phyloP scores from a whole-genome alignment of 176 grass and related monocot species.

The Tillandsia fasciculata region DNA sequence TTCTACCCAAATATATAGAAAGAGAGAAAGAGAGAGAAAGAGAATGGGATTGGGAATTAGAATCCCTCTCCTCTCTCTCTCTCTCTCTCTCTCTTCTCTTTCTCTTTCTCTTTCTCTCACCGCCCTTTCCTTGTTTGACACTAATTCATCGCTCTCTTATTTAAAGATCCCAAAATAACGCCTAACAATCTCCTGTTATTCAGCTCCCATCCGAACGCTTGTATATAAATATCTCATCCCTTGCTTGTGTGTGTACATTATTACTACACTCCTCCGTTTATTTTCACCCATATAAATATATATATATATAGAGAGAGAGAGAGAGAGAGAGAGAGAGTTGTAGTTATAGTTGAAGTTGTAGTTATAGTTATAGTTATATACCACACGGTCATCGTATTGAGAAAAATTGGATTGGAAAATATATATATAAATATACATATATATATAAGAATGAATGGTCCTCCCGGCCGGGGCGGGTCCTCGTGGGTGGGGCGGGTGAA shows the following conservation, averaged over 20 bases:
- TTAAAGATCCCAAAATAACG: neutral
- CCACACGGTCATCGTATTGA: neutral
- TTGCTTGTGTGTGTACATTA: too few relatives aligned
- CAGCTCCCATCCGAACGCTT: neutral
- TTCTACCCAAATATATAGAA: too few relatives aligned
- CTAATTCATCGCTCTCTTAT: neutral
- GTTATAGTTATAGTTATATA: neutral
- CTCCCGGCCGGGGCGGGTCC: neutral
- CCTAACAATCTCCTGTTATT: neutral
- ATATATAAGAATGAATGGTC: neutral
- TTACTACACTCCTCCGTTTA: too few relatives aligned
- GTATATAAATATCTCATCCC: too few relatives aligned
- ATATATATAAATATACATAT: too few relatives aligned
- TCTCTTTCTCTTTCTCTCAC: conserved; percentile 2
- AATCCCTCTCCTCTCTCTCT: neutral
- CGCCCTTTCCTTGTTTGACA: neutral
- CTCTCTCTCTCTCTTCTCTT: conserved; percentile 9
- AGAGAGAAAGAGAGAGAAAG: too few relatives aligned
- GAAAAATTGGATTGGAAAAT: neutral
- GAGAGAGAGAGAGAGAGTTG: too few relatives aligned
- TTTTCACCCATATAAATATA: too few relatives aligned
- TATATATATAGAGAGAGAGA: too few relatives aligned
- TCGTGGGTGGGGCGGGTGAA: conserved; percentile 21
- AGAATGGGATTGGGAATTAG: neutral
- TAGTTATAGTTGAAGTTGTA: neutral